Base-by-base conservation (phyloP, 2,329 filamentous ascomycete species). In the Penicillium griseofulvum region DNA sequence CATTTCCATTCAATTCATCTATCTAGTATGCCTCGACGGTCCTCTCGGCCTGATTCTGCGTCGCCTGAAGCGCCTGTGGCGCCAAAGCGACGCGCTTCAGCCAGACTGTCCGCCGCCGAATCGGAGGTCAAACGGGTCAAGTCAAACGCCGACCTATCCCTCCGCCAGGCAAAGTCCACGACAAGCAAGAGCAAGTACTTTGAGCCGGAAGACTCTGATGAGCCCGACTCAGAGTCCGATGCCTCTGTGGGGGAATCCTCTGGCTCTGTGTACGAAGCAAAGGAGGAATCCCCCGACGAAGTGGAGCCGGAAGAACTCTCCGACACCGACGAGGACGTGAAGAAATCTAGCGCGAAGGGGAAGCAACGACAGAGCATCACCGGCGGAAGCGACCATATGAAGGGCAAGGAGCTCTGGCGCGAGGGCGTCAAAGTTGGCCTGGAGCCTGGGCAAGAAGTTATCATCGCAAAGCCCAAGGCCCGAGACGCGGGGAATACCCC, bases 201-300 rank as follows among this genome's bases (percentile, higher is more conserved):
- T 56, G 66, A 75, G 47, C 67, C 73, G n/a, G 71, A 72, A 41
- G 68, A 71, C 24, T 68, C 71, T 5, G 70, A 71, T 19, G 67
- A 67, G 22, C 58, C 68, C 9, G 68, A 71, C 24, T 69, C 68
- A 19, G 65, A 68, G 12, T 70, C 69, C 36, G 90, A 86, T 63
- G 89, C 90, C 70, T 88, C 87, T 66, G 89, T 91, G 75, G 89
- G 92, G 75, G 89, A 92, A 78, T 88, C 92, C 10, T 56, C 56
- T 86, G 56, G 83, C 84, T 63, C 80, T 29, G 66, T 44, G 29
- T 62, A 65, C 46, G 63, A 56, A 42, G 36, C 53, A 9, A 57
- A 47, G 14, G 54, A 51, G 19, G 54, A 62, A 17, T 44, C 53
- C 14, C 47, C 55, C 19, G 44, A 43, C 47, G 38, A 60, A 17